A percentile compares a stretch with the other conserved stretches of the same genome.
These are phyloP conservation scores for Thermothelomyces thermophilus DNA, from an alignment of 2,329 filamentous ascomycete genomes.

Conservation along the genomic window DNA sequence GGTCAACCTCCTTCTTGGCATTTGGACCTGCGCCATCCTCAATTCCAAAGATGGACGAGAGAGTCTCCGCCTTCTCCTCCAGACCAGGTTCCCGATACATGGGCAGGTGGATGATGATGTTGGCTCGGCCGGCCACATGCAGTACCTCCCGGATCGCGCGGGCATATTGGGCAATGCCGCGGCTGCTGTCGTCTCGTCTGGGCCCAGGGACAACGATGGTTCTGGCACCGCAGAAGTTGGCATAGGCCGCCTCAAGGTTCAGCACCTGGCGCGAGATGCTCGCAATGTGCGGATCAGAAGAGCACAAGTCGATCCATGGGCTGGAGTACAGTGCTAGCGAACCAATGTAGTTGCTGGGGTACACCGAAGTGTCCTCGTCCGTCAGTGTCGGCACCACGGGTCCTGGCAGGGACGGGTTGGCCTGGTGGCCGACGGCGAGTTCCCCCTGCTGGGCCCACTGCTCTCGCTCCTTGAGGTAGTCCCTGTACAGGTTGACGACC, in stretches of 20 bases:
- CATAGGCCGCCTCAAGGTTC: constrained; percentile 86
- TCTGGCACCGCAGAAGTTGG: constrained; percentile 85
- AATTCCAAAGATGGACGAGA: constrained; percentile 40
- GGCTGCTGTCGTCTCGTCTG: constrained; percentile 43
- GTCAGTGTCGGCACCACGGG: constrained; percentile 63
- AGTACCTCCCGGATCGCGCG: constrained; percentile 78
- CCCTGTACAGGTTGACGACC: constrained; percentile 55
- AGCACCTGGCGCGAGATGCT: constrained; percentile 85
- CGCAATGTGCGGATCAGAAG: constrained; percentile 72
- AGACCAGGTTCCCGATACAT: constrained; percentile 69
- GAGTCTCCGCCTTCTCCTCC: constrained; percentile 45
- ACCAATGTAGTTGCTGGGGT: constrained; percentile 60
- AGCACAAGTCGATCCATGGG: constrained; percentile 87
- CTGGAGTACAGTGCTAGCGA: constrained; percentile 76
- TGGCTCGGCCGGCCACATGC: constrained; percentile 65
- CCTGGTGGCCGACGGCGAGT: constrained; percentile 33
- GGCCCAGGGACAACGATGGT: constrained; percentile 81
- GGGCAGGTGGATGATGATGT: constrained; percentile 72
- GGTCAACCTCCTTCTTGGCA: constrained; percentile 49
- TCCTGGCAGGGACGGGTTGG: constrained; percentile 43
- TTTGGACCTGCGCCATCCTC: constrained; percentile 30
- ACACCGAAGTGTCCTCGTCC: constrained; percentile 70
- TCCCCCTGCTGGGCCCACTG: constrained; percentile 26
- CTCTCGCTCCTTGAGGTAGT: constrained; percentile 43
- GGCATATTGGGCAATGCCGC: constrained; percentile 67